Evolutionary conservation across 2,329 filamentous ascomycete species (phyloP).

Genomic region (Microdochium trichocladiopsis): DNA sequence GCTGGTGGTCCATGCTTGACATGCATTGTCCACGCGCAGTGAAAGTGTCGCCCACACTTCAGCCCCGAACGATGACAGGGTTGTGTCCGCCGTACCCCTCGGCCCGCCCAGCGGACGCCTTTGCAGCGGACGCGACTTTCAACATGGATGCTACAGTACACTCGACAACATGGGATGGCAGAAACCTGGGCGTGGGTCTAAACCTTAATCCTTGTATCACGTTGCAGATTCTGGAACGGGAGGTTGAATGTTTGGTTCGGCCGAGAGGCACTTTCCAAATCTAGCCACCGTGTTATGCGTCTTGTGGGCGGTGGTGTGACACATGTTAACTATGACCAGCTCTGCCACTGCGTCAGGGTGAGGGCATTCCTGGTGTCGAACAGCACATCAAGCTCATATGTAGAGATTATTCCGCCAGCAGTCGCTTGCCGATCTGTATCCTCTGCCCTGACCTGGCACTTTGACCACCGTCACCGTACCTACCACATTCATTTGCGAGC

Average conservation of each 20-base stretch:
- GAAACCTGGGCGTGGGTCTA: not conserved
- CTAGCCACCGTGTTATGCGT: not conserved
- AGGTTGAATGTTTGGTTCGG: not conserved
- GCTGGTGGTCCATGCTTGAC: not conserved
- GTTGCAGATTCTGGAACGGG: not conserved
- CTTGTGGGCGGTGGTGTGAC: not conserved
- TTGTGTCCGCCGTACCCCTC: not conserved
- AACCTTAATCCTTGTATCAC: not conserved
- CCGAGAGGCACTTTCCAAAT: not conserved
- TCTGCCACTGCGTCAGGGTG: not conserved
- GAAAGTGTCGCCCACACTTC: not conserved
- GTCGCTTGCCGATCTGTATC: constrained; percentile 2
- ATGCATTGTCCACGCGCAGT: not conserved
- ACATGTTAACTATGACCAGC: not conserved
- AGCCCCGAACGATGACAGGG: not conserved
- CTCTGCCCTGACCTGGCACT: not conserved
- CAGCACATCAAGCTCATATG: not conserved
- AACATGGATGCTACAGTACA: not conserved
- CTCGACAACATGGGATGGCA: not conserved
- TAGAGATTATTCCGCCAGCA: not conserved
- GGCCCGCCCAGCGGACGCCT: not conserved
- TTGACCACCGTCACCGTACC: not conserved
- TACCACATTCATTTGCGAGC: not conserved
- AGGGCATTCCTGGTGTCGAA: not conserved
- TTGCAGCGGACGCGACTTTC: not conserved